phyloP scores from a whole-genome alignment of 2,329 filamentous ascomycete species.

The Penicillium sclerotigenum region DNA sequence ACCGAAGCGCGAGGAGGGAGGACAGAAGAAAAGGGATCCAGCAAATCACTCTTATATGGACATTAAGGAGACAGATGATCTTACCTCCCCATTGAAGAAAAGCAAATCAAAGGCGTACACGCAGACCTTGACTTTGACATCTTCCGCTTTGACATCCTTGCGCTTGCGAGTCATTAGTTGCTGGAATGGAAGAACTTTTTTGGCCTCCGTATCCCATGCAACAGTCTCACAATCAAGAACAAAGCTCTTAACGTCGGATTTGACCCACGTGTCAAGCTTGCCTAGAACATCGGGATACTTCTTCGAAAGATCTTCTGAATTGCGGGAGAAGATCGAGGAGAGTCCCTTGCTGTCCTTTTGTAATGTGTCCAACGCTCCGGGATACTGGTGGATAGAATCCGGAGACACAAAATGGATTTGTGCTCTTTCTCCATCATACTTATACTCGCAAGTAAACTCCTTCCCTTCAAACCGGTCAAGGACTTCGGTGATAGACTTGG shows the following conservation, averaged over 20 bases:
- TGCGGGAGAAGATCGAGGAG: constrained; percentile 91
- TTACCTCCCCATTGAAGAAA: constrained; percentile 81
- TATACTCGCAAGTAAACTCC: constrained; percentile 97
- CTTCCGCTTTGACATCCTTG: constrained; percentile 93
- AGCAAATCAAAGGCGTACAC: constrained; percentile 95
- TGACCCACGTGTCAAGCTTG: constrained; percentile 86
- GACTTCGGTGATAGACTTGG: constrained; percentile 96
- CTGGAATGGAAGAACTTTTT: constrained; percentile 95
- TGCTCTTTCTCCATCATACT: constrained; percentile 97
- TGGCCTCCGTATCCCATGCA: constrained; percentile 90
- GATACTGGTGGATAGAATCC: constrained; percentile 67
- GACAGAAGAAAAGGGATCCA: background rate
- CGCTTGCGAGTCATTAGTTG: constrained; percentile 97
- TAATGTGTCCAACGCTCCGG: constrained; percentile 59
- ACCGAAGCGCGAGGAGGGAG: too few species aligned
- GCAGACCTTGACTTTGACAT: constrained; percentile 94
- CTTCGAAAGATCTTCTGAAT: constrained; percentile 93
- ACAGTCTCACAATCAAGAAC: constrained; percentile 98
- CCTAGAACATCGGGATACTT: constrained; percentile 95
- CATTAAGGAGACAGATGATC: constrained; percentile 3
- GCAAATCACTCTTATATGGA: background rate
- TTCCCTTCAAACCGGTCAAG: constrained; percentile 94
- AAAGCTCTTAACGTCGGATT: constrained; percentile 85
- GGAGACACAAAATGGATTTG: constrained; percentile 96
- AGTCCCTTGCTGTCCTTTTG: constrained; percentile 69